A percentile compares a stretch with the other conserved stretches of the same genome.
These are phyloP conservation scores for Jaapia argillacea DNA, from an alignment of 768 basidiomycete genomes.

Conservation along the genomic window DNA sequence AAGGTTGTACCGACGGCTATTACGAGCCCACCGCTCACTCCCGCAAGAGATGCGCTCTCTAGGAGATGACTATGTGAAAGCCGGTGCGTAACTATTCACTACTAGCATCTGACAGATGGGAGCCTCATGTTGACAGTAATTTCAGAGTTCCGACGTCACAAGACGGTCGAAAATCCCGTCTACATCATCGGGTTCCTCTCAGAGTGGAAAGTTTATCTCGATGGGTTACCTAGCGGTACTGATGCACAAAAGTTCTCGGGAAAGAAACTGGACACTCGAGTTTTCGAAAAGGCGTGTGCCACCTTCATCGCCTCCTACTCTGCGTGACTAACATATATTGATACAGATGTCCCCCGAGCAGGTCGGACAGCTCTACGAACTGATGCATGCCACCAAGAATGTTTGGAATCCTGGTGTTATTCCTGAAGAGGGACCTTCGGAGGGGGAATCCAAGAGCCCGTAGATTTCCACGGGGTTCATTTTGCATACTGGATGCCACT, in stretches of 20 bases:
- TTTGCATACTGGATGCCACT: too few species aligned
- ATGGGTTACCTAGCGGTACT: slow-evolving; percentile 44
- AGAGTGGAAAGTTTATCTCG: slow-evolving; percentile 93
- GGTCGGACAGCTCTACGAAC: slow-evolving; percentile 86
- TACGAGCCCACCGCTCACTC: slow-evolving; percentile 70
- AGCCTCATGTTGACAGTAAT: neutral
- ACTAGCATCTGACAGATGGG: neutral
- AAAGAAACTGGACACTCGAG: slow-evolving; percentile 56
- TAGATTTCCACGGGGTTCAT: too few species aligned
- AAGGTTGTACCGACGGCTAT: slow-evolving; percentile 73
- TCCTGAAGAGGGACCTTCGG: neutral
- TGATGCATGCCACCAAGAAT: slow-evolving; percentile 86
- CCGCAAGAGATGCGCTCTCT: slow-evolving; percentile 74
- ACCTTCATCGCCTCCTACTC: neutral
- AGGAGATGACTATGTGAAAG: slow-evolving; percentile 81
- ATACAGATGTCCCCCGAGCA: slow-evolving; percentile 82
- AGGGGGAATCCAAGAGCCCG: too few species aligned
- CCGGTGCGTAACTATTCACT: slow-evolving; percentile 33
- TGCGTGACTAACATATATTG: slow-evolving; percentile 1
- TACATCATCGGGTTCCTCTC: slow-evolving; percentile 93
- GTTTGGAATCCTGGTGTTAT: slow-evolving; percentile 57
- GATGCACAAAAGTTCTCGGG: slow-evolving; percentile 42
- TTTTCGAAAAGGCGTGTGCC: slow-evolving; percentile 62
- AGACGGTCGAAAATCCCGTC: slow-evolving; percentile 68
- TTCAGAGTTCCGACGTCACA: slow-evolving; percentile 85